These are phyloP conservation scores for Solanum appendiculatum DNA, from an alignment of 257 asterid species.

Conservation along the genomic window DNA sequence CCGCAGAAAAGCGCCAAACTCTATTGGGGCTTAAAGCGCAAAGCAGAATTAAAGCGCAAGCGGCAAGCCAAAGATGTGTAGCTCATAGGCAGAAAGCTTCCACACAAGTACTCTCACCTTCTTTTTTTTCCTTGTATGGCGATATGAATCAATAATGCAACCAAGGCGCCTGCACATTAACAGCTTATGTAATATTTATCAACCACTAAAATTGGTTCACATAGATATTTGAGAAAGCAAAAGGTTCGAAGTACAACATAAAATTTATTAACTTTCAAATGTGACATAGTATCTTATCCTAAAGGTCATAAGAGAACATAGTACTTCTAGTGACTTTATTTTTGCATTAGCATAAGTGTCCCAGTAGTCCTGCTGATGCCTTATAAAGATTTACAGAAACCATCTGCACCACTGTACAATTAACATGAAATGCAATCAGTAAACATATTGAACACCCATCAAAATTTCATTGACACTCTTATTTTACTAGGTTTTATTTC, in stretches of 20 bases:
- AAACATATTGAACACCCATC: not conserved
- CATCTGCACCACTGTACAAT: not conserved
- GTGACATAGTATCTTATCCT: not conserved
- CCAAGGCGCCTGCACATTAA: conserved; percentile 3
- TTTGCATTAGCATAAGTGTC: not conserved
- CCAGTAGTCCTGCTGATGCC: not conserved
- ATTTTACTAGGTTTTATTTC: not conserved
- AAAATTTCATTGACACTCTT: not conserved
- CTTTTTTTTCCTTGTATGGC: not conserved
- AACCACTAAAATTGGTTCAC: not conserved
- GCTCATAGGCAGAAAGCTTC: not conserved
- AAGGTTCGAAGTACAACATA: not conserved
- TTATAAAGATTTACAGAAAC: not conserved
- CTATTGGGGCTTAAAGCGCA: not conserved
- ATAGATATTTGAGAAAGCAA: not conserved
- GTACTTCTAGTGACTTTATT: not conserved
- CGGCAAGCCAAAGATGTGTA: not conserved
- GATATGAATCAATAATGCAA: not conserved
- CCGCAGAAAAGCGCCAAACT: not conserved
- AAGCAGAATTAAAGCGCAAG: not conserved
- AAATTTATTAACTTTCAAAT: not conserved
- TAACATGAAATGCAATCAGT: not conserved
- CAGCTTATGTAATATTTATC: not conserved
- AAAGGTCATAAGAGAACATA: not conserved
- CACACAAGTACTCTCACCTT: not conserved